phyloP scores from a whole-genome alignment of 2,329 filamentous ascomycete genomes.

The Paracoccidioides lutzii region DNA sequence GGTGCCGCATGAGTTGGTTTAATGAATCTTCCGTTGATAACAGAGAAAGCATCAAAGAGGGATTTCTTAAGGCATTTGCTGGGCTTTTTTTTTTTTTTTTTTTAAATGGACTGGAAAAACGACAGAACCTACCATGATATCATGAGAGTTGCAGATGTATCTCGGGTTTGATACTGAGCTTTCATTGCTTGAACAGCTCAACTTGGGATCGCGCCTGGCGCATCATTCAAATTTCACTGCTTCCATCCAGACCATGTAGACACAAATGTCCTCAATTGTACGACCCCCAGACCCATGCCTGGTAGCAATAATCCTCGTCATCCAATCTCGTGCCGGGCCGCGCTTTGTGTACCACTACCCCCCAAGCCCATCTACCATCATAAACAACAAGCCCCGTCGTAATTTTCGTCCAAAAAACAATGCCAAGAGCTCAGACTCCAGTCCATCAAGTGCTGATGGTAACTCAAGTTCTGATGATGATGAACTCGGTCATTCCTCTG shows the following conservation, averaged over 20 bases:
- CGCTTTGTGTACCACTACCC: conserved; percentile 82
- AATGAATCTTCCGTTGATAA: too few relatives aligned
- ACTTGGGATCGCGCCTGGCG: background rate
- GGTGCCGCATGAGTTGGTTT: too few relatives aligned
- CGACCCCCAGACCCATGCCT: conserved; percentile 43
- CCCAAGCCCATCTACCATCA: conserved; percentile 33
- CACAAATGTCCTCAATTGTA: conserved; percentile 33
- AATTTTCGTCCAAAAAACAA: conserved; percentile 21
- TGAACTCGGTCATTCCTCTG: background rate
- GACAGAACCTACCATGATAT: background rate
- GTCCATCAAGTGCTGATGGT: conserved; percentile 26
- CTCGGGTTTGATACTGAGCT: background rate
- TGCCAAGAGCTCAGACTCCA: conserved; percentile 24
- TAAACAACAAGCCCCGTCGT: conserved; percentile 17
- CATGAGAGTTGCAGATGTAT: background rate
- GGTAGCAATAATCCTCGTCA: conserved; percentile 60
- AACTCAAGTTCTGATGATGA: conserved; percentile 29
- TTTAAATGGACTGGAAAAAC: background rate
- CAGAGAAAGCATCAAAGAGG: background rate
- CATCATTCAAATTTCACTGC: background rate
- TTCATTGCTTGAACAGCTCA: background rate
- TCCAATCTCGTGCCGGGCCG: conserved; percentile 64
- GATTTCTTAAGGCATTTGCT: background rate
- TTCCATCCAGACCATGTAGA: conserved; percentile 4
- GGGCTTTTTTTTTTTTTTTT: background rate